Base-by-base conservation (phyloP, 1,284 basidiomycete genomes). In the Marasmius sp. region DNA sequence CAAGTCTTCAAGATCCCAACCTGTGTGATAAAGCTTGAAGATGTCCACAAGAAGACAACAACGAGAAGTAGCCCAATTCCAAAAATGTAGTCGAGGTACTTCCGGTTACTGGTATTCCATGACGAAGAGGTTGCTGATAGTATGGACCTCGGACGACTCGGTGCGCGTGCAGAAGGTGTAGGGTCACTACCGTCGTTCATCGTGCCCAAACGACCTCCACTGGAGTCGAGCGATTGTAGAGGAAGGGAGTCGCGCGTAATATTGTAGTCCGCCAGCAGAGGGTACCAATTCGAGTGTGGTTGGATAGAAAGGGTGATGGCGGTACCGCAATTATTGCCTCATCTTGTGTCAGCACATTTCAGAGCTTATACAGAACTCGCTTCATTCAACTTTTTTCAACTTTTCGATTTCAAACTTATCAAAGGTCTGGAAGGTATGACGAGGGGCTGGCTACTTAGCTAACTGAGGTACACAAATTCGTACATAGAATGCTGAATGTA, bases 31-130 rank as follows among this genome's bases (percentile, higher is more conserved):
- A 92, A 93, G 72, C 88, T 92, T 48, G 88, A 88, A 10, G 80
- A 76, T 16, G 89, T 95, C 94, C 94, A 97, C 12, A 96, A 83
- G 27, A 94, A 68, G 51, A 95, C 93, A 54, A 97, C 94, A 49
- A 88, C 67, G 6, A 95, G 74, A 22, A 96, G 82, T 34, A 96
- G 79, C 41, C 78, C 75, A 55, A 95, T 86, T 59, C 94, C 94
- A 56, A 87, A 70, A 57, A 84, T 71, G 76, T 93, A 94, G 65
- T 90, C 80, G 58, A 71, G 80, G 66, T 73, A 75, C 7, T 41
- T 34, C 36, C 43, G 59, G 36, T 58, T 54, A 45, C 36, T 34
- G 36, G 59, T 20, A 39, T 49, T 59, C 27, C 27, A 27, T 33
- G 53, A 53, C 33, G 56, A 45, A 52, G 45, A 47, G 45, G 9